These are phyloP conservation scores for Penicillium cinerascens DNA, from an alignment of 495 filamentous ascomycete genomes.

Conservation along the genomic window DNA sequence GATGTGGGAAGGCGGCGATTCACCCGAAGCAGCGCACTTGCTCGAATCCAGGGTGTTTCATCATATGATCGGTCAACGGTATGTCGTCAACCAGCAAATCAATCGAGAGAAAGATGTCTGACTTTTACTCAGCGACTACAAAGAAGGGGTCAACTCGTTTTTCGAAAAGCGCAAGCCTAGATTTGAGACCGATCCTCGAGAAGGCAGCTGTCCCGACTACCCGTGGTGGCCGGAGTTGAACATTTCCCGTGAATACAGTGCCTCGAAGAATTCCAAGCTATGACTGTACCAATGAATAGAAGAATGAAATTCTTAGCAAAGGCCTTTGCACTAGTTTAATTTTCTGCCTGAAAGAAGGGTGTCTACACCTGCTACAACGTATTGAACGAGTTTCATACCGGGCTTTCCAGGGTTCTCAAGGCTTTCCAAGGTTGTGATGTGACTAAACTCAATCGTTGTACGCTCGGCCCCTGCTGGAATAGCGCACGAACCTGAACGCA, in stretches of 20 bases:
- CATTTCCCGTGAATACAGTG: constrained; percentile 9
- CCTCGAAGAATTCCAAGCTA: constrained; percentile 15
- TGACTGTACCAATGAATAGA: neutral
- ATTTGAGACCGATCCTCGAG: constrained; percentile 37
- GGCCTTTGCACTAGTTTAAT: no score
- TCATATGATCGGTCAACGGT: constrained; percentile 44
- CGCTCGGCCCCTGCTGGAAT: neutral
- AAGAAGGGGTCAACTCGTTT: constrained; percentile 43
- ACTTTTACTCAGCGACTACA: constrained; percentile 28
- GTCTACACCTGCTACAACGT: no score
- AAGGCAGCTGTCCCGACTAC: constrained; percentile 16
- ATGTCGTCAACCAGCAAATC: neutral
- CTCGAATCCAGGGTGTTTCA: constrained; percentile 54
- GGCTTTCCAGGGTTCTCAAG: no score
- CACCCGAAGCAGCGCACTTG: constrained; percentile 54
- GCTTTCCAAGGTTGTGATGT: no score
- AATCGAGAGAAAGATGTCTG: neutral
- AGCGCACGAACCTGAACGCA: neutral
- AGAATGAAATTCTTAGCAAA: no score
- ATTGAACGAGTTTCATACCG: neutral
- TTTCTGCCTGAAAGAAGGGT: no score
- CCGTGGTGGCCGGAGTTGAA: constrained; percentile 25
- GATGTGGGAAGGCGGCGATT: constrained; percentile 50
- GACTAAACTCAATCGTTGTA: neutral
- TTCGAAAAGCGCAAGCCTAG: constrained; percentile 44